Base-by-base conservation (phyloP, 768 basidiomycete genomes). In the Cubamyces sp. region DNA sequence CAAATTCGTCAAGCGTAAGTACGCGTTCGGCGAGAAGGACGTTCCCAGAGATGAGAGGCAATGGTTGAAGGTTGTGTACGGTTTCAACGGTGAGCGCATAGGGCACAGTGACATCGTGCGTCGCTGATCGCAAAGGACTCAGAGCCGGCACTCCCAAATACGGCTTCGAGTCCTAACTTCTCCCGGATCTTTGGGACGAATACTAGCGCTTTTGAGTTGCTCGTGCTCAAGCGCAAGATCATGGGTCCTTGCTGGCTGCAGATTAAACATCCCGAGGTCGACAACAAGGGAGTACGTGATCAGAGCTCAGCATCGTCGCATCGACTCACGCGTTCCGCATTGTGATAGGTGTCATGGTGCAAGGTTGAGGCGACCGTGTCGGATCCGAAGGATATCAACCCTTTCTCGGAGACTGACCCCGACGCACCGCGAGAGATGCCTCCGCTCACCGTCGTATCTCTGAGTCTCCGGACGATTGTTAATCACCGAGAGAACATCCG, bases 161-260 rank as follows among this genome's bases (percentile, higher is more conserved):
- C 84, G 37, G 84, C 88, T 3, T 84, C 84, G 42, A 94, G 92
- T 49, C 87, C 91, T 9, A 96, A 92, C 53, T 96, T 98, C 71
- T 81, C 86, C 37, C 86, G 84, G 59, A 87, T 98, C 12, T 91
- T 98, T 67, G 97, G 97, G 14, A 91, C 96, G 3, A 95, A 87
- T 66, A 96, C 95, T 5, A 92, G 79, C 54, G 90, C 96, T 0
- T 99, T 99, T 68, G 97, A 98, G 73, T 78, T 94, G 11, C 84
- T 99, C 19, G 96, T 95, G 2, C 68, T 98, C 48, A 98, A 98
- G 74, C 87, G 95, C 34, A 97, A 96, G 77, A 97, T 98, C 60
- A 98, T 98, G 95, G 97, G 97, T 0, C 96, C 97, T 0, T 98
- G 97, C 72, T 99, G 97, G 97, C 78, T 99, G 47, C 82, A 88